phyloP scores from a whole-genome alignment of 495 filamentous ascomycete genomes.

The Stereocaulon alpinum region DNA sequence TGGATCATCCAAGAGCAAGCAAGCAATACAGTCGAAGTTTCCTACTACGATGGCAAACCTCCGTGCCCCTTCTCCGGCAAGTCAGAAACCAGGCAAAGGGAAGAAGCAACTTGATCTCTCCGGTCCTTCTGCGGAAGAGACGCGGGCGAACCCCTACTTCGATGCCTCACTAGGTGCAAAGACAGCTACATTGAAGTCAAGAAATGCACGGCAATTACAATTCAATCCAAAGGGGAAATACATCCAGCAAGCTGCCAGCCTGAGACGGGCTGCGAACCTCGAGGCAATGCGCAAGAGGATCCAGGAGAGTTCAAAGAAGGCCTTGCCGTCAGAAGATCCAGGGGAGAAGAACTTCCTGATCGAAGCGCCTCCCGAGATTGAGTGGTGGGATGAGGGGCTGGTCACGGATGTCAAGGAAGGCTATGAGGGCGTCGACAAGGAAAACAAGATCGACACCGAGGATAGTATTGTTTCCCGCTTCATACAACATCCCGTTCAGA shows the following conservation, averaged over 20 bases:
- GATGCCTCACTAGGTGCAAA: conserved; percentile 61
- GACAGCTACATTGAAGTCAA: conserved; percentile 48
- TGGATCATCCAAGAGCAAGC: conserved; percentile 47
- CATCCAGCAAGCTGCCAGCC: conserved; percentile 79
- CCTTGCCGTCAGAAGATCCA: conserved; percentile 81
- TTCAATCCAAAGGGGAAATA: conserved; percentile 98
- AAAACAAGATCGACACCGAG: conserved; percentile 58
- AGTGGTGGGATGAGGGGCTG: conserved; percentile 97
- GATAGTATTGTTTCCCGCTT: conserved; percentile 83
- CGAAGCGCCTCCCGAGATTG: conserved; percentile 71
- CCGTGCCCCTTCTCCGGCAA: conserved; percentile 40
- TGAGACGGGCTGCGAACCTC: conserved; percentile 74
- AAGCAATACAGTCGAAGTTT: conserved; percentile 44
- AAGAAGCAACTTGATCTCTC: conserved; percentile 59
- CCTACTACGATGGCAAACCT: conserved; percentile 50
- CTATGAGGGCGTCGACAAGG: conserved; percentile 55
- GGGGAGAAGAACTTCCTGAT: conserved; percentile 83
- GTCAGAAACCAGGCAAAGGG: conserved; percentile 31
- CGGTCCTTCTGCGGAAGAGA: conserved; percentile 57
- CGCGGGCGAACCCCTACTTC: conserved; percentile 73
- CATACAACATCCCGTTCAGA: conserved; percentile 85
- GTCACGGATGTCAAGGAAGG: conserved; percentile 49
- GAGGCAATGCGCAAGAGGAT: conserved; percentile 93
- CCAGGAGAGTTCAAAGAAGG: conserved; percentile 71
- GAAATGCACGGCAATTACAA: conserved; percentile 61